Percentiles rank a stretch among this genome's conserved stretches.
phyloP scores from a whole-genome alignment of 495 filamentous ascomycete species.

The Penicillium canariense region DNA sequence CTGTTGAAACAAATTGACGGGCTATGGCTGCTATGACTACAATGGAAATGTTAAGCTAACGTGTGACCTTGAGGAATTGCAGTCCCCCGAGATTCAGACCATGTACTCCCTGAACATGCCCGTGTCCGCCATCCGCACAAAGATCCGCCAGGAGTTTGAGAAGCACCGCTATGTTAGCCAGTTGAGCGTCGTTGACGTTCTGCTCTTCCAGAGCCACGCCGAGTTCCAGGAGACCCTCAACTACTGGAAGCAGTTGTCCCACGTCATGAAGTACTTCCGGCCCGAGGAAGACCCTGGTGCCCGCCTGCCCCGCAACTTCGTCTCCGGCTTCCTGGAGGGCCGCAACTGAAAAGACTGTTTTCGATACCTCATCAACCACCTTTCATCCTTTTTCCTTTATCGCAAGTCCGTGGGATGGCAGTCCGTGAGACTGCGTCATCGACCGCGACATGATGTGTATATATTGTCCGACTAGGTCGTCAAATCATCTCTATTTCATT shows the following conservation, averaged over 20 bases:
- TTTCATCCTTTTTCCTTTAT: slow-evolving; percentile 24
- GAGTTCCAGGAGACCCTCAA: slow-evolving; percentile 99
- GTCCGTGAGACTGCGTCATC: slow-evolving; percentile 19
- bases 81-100: slow-evolving; percentile 94
- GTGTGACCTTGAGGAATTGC: slow-evolving; percentile 13
- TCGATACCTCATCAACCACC: slow-evolving; percentile 17
- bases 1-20: background rate
- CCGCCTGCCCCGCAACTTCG: slow-evolving; percentile 79
- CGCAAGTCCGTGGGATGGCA: slow-evolving; percentile 25
- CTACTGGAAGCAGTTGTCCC: slow-evolving; percentile 96
- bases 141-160: slow-evolving; percentile 97
- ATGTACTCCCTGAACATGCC: slow-evolving; percentile 94
- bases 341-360: slow-evolving; percentile 39
- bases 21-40: background rate
- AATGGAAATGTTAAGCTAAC: slow-evolving; percentile 15
- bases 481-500: slow-evolving; percentile 14
- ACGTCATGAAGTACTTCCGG: slow-evolving; percentile 96
- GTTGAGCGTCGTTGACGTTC: slow-evolving; percentile 79
- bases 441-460: slow-evolving; percentile 43
- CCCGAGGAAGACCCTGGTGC: slow-evolving; percentile 80
- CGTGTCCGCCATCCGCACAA: slow-evolving; percentile 83
- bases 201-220: slow-evolving; percentile 80
- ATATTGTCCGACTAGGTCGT: slow-evolving; percentile 43
- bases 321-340: slow-evolving; percentile 86
- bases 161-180: slow-evolving; percentile 91